Percentiles rank a stretch among this genome's conserved stretches.
Evolutionary conservation across 2,329 filamentous ascomycete species (phyloP).

Genomic region (Fusarium foetens): DNA sequence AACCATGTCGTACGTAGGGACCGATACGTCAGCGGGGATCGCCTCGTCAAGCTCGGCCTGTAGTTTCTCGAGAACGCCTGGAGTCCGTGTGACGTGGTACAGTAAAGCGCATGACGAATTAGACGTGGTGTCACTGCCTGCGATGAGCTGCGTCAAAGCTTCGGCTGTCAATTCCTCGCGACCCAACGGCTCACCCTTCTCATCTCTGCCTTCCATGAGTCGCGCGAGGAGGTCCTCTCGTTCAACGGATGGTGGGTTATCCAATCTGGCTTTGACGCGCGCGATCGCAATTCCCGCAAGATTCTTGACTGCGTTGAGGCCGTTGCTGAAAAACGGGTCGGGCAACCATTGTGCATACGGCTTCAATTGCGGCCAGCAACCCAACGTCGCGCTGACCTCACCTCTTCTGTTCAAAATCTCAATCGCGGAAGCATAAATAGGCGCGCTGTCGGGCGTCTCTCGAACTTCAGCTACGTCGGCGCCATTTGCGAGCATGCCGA

Average conservation of each 20-base stretch:
- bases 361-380: slow-evolving; percentile 77
- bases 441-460: slow-evolving; percentile 65
- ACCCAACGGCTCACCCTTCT: slow-evolving; percentile 78
- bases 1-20: slow-evolving; percentile 78
- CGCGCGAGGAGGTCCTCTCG: slow-evolving; percentile 84
- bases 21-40: slow-evolving; percentile 67
- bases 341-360: slow-evolving; percentile 84
- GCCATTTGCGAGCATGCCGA: slow-evolving; percentile 78
- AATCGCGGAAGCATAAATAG: slow-evolving; percentile 80
- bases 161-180: slow-evolving; percentile 87
- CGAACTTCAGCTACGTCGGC: slow-evolving; percentile 81
- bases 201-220: slow-evolving; percentile 87
- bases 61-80: slow-evolving; percentile 76
- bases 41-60: slow-evolving; percentile 79
- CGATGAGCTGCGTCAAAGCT: slow-evolving; percentile 88
- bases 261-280: slow-evolving; percentile 78
- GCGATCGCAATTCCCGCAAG: slow-evolving; percentile 90
- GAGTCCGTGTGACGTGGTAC: slow-evolving; percentile 77
- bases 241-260: slow-evolving; percentile 71
- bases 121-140: slow-evolving; percentile 79
- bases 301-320: slow-evolving; percentile 78
- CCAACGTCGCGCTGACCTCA: slow-evolving; percentile 84
- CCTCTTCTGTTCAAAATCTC: slow-evolving; percentile 89
- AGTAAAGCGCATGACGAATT: slow-evolving; percentile 86
- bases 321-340: slow-evolving; percentile 82